Evolutionary conservation across 192 early-diverging fungal genomes (phyloP), one percentile per base, ranked within the genome.

Genomic region (Entrophospora sp.): DNA sequence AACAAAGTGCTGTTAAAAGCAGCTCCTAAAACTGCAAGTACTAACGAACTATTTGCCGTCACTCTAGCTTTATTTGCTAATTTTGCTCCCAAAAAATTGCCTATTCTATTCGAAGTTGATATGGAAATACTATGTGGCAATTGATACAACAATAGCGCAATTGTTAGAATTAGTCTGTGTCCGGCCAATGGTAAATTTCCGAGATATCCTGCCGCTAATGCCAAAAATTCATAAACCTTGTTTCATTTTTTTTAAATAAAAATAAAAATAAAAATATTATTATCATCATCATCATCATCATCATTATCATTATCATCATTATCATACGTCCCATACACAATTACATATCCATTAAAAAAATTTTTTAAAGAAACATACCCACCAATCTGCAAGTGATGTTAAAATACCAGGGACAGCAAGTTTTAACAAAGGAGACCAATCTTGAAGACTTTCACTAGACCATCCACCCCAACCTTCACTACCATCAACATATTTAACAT

Each of bases 401-500:
- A 89, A 64, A 6, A 90, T 81, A 4, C 91, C 91, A 0, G 93
- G 89, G 2, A 89, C 34, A 0, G 88, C 94, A 31, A 98, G 80
- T 59, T 74, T 79, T 51, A 84, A n/a, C 46, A 89, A 81, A 13
- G 75, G 77, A 13, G 69, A 61, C 75, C 86, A 83, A 18, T 73
- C 78, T 32, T 79, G 65, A 45, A 94, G 70, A 4, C 88, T 84
- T 28, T 83, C 81, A 5, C 77, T 75, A 8, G 89, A 86, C 85
- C 89, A 93, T 5, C 91, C 94, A 55, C 91, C 93, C 94, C 91
- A 98, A 55, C 80, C 84, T 37, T 90, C 80, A 38, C 73, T 67
- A 35, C 91, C 90, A 27, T 87, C 81, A 12, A 82, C 61, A 34
- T 74, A 78, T 40, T 68, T 69, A 9, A 83, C 83, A 42, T 97